Evolutionary conservation across 495 filamentous ascomycete genomes (phyloP), one percentile per base, ranked within the genome.

Genomic region (Pyrenula aspistea): DNA sequence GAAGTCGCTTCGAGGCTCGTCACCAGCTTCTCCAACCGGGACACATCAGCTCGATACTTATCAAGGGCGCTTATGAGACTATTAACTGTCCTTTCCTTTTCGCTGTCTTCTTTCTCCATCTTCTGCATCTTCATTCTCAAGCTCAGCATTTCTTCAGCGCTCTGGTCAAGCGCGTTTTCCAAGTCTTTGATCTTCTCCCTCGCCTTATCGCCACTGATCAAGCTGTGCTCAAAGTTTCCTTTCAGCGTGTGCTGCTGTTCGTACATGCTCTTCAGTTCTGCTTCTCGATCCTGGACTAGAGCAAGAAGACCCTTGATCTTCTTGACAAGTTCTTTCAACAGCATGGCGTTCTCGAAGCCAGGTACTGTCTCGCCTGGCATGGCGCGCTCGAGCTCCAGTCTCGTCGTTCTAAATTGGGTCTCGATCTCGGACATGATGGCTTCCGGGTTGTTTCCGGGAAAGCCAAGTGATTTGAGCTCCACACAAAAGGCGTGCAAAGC

Each of bases 301-400:
- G 63, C 63, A 0, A 70, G 63, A 51, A 52, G 50, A 4, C n/a
- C 19, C 19, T 52, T 52, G 19, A 52, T 20, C 50, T 52, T 52
- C n/a, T 20, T 21, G 1, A 79, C 67, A 0, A 79, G 55, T 10
- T 76, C 62, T 53, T 74, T 68, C 2, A 82, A 66, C 0, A 80
- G 64, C 50, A 73, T 68, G 3, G 50, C 57, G 31, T 63, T 67
- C 49, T 68, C 66, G 55, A 75, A 31, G 56, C 71, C 54, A 71
- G 73, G 31, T 59, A 81, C 19, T 63, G 73, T 68, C 61, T 89
- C 86, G 2, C 84, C 85, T 0, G 86, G 86, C 0, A 82, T 73
- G 1, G 84, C 68, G 60, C 81, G 79, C 59, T 89, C 86, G 3
- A 89, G 73, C 23, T 84, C 77, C 1, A 89, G 71, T 2, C 85